These are phyloP conservation scores for Mycena sanguinolenta DNA, from an alignment of 768 basidiomycete species.

Conservation along the genomic window DNA sequence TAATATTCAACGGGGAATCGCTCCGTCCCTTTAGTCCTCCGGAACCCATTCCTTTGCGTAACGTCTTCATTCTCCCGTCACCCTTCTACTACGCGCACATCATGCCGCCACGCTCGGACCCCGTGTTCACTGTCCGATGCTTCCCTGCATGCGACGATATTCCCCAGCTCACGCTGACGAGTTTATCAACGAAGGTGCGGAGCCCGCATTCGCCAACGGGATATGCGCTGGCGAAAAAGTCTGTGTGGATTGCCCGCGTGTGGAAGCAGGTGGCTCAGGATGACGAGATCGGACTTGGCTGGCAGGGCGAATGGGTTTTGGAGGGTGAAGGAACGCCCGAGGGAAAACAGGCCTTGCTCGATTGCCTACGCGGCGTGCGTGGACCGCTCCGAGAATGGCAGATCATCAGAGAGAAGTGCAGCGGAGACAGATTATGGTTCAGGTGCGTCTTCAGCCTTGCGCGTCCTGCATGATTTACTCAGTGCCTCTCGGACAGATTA, in stretches of 20 bases:
- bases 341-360: slow-evolving; percentile 68
- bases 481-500: slow-evolving; percentile 22
- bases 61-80: slow-evolving; percentile 75
- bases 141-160: slow-evolving; percentile 54
- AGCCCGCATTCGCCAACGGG: slow-evolving; percentile 76
- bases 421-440: slow-evolving; percentile 72
- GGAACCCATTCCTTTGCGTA: slow-evolving; percentile 63
- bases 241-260: slow-evolving; percentile 75
- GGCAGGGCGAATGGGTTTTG: slow-evolving; percentile 85
- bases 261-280: slow-evolving; percentile 47
- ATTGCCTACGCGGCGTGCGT: slow-evolving; percentile 60
- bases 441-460: slow-evolving; percentile 56
- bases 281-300: slow-evolving; percentile 53
- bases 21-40: slow-evolving; percentile 76
- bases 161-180: slow-evolving; percentile 64
- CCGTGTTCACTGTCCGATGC: slow-evolving; percentile 50
- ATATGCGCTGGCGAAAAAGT: slow-evolving; percentile 69
- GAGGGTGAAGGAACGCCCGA: slow-evolving; percentile 83
- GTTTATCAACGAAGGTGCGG: slow-evolving; percentile 60
- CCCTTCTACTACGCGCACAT: slow-evolving; percentile 86
- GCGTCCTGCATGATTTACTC: not conserved
- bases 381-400: slow-evolving; percentile 59
- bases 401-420: slow-evolving; percentile 72
- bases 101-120: slow-evolving; percentile 56
- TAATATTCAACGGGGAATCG: slow-evolving; percentile 76